phyloP scores from a whole-genome alignment of 495 filamentous ascomycete genomes.

The Cryomyces minteri region DNA sequence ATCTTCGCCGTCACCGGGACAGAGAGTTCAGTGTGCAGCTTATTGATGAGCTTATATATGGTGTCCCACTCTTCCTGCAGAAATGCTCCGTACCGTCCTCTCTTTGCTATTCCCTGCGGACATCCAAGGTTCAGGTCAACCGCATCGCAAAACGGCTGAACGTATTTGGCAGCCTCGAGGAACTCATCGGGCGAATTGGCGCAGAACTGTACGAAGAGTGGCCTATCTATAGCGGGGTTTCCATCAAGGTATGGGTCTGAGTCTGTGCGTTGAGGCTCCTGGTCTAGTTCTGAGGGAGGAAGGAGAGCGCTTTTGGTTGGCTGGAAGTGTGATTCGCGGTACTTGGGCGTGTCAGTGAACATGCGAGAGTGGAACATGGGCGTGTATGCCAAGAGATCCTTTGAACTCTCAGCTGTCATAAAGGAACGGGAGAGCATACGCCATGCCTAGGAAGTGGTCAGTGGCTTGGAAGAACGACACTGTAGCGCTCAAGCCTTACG shows the following conservation, averaged over 20 bases:
- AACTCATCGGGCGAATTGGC: conserved; percentile 70
- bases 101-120: conserved; percentile 84
- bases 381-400: conserved; percentile 59
- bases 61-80: conserved; percentile 83
- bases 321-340: conserved; percentile 63
- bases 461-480: conserved; percentile 11
- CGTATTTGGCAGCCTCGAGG: conserved; percentile 54
- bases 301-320: conserved; percentile 31
- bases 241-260: conserved; percentile 52
- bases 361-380: conserved; percentile 91
- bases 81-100: conserved; percentile 84
- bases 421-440: conserved; percentile 86
- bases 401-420: conserved; percentile 40
- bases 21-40: conserved; percentile 46
- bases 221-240: conserved; percentile 63
- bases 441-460: conserved; percentile 49
- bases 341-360: conserved; percentile 54
- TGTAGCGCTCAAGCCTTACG: conserved; percentile 32
- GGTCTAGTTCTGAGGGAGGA: conserved; percentile 4
- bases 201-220: conserved; percentile 93
- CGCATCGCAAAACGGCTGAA: conserved; percentile 74
- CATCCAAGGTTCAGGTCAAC: conserved; percentile 97
- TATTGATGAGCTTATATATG: conserved; percentile 62
- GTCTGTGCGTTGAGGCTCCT: conserved; percentile 1
- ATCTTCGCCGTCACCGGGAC: conserved; percentile 93